A percentile compares a stretch with the other conserved stretches of the same genome.
Conservation (phyloP, 78 protist genomes). For the Dictyostelium citrinum region DNA sequence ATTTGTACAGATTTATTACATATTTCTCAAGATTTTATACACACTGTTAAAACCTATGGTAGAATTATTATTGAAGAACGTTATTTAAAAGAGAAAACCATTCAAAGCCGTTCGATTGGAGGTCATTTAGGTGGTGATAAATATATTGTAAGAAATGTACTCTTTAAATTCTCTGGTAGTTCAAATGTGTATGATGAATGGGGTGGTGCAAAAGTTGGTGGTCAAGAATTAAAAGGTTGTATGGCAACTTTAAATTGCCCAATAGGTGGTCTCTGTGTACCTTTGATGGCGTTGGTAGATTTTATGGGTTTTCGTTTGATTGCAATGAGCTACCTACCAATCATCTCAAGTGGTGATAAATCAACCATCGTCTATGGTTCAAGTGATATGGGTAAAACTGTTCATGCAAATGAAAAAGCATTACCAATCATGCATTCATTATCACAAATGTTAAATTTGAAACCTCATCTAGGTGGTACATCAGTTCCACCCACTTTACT, state of each 20-base stretch:
- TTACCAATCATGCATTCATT: slow-evolving; percentile 52
- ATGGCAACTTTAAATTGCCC: slow-evolving; percentile 73
- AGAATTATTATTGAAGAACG: slow-evolving; percentile 84
- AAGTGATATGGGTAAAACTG: slow-evolving; percentile 74
- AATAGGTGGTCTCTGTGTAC: slow-evolving; percentile 67
- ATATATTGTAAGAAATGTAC: slow-evolving; percentile 66
- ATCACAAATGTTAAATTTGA: slow-evolving; percentile 48
- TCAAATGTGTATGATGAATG: slow-evolving; percentile 67
- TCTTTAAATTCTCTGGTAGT: slow-evolving; percentile 62
- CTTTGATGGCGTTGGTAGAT: slow-evolving; percentile 83
- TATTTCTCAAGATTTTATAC: slow-evolving; percentile 83
- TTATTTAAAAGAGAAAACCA: slow-evolving; percentile 79
- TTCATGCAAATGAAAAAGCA: slow-evolving; percentile 46
- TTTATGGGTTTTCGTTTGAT: slow-evolving; percentile 83
- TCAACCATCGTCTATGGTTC: slow-evolving; percentile 68
- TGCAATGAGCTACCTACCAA: slow-evolving; percentile 79
- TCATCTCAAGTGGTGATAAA: slow-evolving; percentile 22
- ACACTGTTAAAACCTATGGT: slow-evolving; percentile 83
- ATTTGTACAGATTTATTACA: slow-evolving; percentile 73
- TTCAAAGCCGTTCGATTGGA: slow-evolving; percentile 57
- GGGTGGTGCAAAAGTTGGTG: slow-evolving; percentile 85
- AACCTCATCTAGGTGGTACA: slow-evolving; percentile 71
- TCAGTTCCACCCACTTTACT: slow-evolving; percentile 13
- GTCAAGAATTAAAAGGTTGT: slow-evolving; percentile 84
- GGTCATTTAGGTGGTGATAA: slow-evolving; percentile 84